A percentile compares a stretch with the other conserved stretches of the same genome.
These are phyloP conservation scores for Fusarium fujikuroi DNA, from an alignment of 2,329 filamentous ascomycete species.

Conservation along the genomic window DNA sequence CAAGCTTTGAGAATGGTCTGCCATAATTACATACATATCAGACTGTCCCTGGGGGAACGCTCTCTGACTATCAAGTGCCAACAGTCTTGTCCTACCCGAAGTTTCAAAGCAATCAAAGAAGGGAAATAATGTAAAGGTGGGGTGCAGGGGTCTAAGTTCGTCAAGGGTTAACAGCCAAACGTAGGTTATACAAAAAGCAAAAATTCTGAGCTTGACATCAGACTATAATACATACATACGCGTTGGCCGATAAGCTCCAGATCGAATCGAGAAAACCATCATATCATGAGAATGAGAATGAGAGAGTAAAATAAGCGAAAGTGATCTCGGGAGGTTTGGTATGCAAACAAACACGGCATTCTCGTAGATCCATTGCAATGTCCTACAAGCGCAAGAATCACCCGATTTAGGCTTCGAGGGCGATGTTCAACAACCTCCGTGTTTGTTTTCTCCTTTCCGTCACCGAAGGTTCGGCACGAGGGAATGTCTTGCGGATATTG, in stretches of 20 bases:
- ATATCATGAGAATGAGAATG: neutral
- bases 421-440: slow-evolving; percentile 17
- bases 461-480: slow-evolving; percentile 29
- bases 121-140: slow-evolving; percentile 12
- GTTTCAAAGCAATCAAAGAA: neutral
- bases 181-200: slow-evolving; percentile 7
- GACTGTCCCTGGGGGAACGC: slow-evolving; percentile 4
- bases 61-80: slow-evolving; percentile 13
- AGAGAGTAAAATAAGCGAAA: neutral
- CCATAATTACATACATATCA: neutral
- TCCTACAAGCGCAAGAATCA: slow-evolving; percentile 41
- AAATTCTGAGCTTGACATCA: neutral
- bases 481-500: slow-evolving; percentile 42
- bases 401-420: slow-evolving; percentile 37
- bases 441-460: neutral
- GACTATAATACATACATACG: neutral
- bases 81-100: slow-evolving; percentile 6
- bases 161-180: slow-evolving; percentile 19
- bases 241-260: neutral
- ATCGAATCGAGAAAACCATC: neutral
- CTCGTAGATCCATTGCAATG: neutral
- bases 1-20: neutral
- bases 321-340: neutral
- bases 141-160: slow-evolving; percentile 9
- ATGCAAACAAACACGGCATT: slow-evolving; percentile 14